Percentiles rank a stretch among this genome's conserved stretches.
phyloP scores from a whole-genome alignment of 352 stramenopile species.

The Phytophthora ramorum region DNA sequence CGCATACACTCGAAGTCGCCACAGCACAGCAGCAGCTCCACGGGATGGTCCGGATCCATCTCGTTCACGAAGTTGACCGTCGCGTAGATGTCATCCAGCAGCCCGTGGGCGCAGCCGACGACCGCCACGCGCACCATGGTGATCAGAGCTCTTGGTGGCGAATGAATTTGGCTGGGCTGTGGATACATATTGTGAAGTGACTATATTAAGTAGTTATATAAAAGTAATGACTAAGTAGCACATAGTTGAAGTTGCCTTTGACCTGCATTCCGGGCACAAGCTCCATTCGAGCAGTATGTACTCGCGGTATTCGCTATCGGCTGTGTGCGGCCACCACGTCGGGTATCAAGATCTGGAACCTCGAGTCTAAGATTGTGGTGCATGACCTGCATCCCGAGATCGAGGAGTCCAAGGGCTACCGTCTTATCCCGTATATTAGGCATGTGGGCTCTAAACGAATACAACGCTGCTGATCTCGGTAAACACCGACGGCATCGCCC shows the following conservation, averaged over 20 bases:
- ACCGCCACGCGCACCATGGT: constrained; percentile 89
- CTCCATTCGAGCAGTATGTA: no score
- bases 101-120: constrained; percentile 98
- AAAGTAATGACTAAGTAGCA: constrained; percentile 7
- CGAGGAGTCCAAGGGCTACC: constrained; percentile 86
- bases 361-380: not conserved
- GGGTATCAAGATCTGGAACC: constrained; percentile 99
- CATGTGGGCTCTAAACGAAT: no score
- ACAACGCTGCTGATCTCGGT: no score
- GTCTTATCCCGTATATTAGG: no score
- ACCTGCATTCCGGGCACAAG: not conserved
- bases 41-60: constrained; percentile 69
- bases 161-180: constrained; percentile 10
- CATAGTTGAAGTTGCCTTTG: constrained; percentile 11
- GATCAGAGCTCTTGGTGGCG: not conserved
- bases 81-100: constrained; percentile 98
- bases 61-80: constrained; percentile 93
- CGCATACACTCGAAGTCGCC: constrained; percentile 99
- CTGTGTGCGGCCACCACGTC: constrained; percentile 98
- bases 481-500: no score
- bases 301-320: constrained; percentile 93
- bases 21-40: constrained; percentile 98
- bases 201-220: not conserved
- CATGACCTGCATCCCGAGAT: constrained; percentile 89
- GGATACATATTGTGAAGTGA: constrained; percentile 7